Conservation (phyloP, 257 asterid genomes). For the Ehretia macrophylla region DNA sequence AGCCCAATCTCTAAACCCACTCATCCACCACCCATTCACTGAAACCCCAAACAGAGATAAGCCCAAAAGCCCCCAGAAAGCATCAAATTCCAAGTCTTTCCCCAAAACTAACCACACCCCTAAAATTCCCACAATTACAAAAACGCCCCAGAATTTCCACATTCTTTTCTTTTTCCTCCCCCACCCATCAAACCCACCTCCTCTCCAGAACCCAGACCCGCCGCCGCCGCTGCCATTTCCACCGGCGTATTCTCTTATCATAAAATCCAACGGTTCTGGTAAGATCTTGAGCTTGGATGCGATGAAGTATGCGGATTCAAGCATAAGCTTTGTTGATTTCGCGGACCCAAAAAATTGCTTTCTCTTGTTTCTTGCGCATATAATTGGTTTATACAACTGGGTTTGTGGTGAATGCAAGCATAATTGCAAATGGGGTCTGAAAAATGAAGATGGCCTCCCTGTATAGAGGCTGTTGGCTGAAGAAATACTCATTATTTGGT, state of each 20-base stretch:
- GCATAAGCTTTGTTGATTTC: conserved; percentile 40
- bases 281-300: conserved; percentile 60
- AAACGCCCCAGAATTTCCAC: conserved; percentile 38
- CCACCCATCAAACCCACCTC: conserved; percentile 59
- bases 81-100: conserved; percentile 35
- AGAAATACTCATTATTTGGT: conserved; percentile 3
- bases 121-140: conserved; percentile 25
- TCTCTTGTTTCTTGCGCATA: conserved; percentile 41
- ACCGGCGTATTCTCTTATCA: conserved; percentile 52
- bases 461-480: conserved; percentile 1
- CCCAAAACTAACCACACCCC: conserved; percentile 43
- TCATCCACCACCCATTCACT: conserved; percentile 50
- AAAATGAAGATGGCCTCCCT: background rate
- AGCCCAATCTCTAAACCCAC: conserved; percentile 55
- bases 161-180: conserved; percentile 27
- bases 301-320: conserved; percentile 55
- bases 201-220: conserved; percentile 40
- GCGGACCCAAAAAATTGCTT: conserved; percentile 25
- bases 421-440: background rate
- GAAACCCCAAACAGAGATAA: conserved; percentile 55
- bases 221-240: conserved; percentile 58
- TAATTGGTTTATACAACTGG: conserved; percentile 24
- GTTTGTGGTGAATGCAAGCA: conserved; percentile 1
- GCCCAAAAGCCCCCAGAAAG: conserved; percentile 37
- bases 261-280: conserved; percentile 58